phyloP scores from a whole-genome alignment of 2,329 filamentous ascomycete species.

The Penicillium sp. region DNA sequence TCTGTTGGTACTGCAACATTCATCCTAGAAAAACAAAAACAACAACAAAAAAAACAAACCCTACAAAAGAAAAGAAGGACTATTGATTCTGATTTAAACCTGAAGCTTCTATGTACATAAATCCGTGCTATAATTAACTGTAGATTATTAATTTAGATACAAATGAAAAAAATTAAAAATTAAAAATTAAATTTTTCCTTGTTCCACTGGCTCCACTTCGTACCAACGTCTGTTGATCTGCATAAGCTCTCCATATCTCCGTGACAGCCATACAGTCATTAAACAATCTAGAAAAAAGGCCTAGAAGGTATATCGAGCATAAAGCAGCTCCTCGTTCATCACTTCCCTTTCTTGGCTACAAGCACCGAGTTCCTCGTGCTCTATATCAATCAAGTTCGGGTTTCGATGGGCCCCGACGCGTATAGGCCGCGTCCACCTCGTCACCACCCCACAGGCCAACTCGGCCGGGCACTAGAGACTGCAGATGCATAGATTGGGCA shows the following conservation, averaged over 20 bases:
- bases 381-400: neutral
- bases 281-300: neutral
- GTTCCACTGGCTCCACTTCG: slow-evolving; percentile 1
- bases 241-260: neutral
- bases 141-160: neutral
- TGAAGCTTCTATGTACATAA: neutral
- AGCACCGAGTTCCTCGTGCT: neutral
- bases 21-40: too few species aligned
- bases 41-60: neutral
- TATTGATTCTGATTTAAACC: neutral
- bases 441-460: neutral
- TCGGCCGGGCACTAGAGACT: neutral
- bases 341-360: neutral
- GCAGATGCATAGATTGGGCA: neutral
- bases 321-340: neutral
- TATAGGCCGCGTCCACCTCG: slow-evolving; percentile 9
- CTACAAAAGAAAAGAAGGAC: neutral
- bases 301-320: too few species aligned
- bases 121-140: slow-evolving; percentile 11
- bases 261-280: too few species aligned
- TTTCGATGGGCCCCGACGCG: slow-evolving; percentile 3
- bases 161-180: neutral
- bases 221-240: neutral
- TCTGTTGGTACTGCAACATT: neutral
- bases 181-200: neutral